phyloP scores from a whole-genome alignment of 495 filamentous ascomycete genomes.

The Aspergillus ellipticus region DNA sequence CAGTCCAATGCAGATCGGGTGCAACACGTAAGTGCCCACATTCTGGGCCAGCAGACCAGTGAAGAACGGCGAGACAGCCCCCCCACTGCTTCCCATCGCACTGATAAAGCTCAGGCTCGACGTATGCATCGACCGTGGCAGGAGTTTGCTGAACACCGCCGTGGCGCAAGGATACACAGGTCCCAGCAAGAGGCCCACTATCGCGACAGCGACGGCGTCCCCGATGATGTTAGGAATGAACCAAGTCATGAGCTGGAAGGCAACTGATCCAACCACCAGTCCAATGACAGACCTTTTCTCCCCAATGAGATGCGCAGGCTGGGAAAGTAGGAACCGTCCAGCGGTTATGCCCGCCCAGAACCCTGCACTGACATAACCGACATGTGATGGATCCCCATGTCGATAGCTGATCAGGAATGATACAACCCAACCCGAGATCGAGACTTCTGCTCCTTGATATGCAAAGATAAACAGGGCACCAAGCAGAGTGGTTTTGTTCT shows the following conservation, averaged over 20 bases:
- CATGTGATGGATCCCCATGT: constrained; percentile 57
- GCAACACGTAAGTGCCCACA: constrained; percentile 68
- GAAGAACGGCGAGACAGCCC: constrained; percentile 69
- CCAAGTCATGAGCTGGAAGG: constrained; percentile 72
- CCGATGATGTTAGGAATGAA: constrained; percentile 67
- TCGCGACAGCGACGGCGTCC: constrained; percentile 63
- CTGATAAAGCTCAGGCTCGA: constrained; percentile 66
- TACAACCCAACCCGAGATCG: constrained; percentile 77
- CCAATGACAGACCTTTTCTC: constrained; percentile 64
- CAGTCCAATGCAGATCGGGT: constrained; percentile 64
- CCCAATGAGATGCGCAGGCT: constrained; percentile 59
- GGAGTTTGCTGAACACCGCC: constrained; percentile 58
- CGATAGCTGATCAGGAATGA: constrained; percentile 72
- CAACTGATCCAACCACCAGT: constrained; percentile 55
- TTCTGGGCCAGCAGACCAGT: constrained; percentile 68
- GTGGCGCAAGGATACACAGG: constrained; percentile 73
- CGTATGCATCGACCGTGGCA: constrained; percentile 61
- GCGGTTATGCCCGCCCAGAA: constrained; percentile 78
- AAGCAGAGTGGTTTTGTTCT: constrained; percentile 59
- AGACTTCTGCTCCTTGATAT: constrained; percentile 77
- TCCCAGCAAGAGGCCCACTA: constrained; percentile 76
- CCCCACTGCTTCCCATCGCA: constrained; percentile 70
- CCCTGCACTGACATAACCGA: constrained; percentile 78
- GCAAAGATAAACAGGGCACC: constrained; percentile 76
- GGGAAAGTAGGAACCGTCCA: constrained; percentile 28